These are phyloP conservation scores for Ustilago vetiveriae DNA, from an alignment of 1,284 basidiomycete genomes.

Conservation along the genomic window DNA sequence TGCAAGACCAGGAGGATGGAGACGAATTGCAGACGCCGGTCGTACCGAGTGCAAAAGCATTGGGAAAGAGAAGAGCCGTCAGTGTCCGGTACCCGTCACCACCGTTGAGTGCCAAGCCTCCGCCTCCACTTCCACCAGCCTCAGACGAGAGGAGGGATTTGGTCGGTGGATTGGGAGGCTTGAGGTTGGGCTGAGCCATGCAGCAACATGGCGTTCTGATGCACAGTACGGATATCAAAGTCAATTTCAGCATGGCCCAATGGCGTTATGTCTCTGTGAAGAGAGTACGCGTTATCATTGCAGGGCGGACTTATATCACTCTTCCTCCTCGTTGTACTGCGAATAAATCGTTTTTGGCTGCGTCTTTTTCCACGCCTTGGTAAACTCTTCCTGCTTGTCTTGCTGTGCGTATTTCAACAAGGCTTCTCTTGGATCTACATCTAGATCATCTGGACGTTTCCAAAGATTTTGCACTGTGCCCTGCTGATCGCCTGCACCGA, in stretches of 20 bases:
- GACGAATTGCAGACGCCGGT: conserved; percentile 48
- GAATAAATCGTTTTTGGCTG: conserved; percentile 57
- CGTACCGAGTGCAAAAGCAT: conserved; percentile 53
- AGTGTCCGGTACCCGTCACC: conserved; percentile 28
- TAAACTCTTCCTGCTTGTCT: conserved; percentile 74
- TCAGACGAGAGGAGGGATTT: neutral
- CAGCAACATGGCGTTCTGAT: too few species aligned
- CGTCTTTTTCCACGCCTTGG: conserved; percentile 74
- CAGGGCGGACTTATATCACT: neutral
- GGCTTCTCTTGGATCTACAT: conserved; percentile 85
- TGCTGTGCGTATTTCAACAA: conserved; percentile 89
- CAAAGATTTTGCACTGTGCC: conserved; percentile 93
- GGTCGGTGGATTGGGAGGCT: conserved; percentile 5
- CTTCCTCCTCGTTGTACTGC: conserved; percentile 18
- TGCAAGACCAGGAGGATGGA: conserved; percentile 14
- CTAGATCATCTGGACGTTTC: conserved; percentile 27
- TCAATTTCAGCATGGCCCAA: too few species aligned
- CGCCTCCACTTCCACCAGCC: neutral
- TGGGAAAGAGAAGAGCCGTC: conserved; percentile 56
- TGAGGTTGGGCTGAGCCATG: conserved; percentile 8
- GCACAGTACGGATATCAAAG: too few species aligned
- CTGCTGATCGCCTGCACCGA: conserved; percentile 93
- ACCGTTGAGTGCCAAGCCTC: conserved; percentile 2
- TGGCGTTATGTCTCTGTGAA: neutral
- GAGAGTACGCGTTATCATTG: too few species aligned